phyloP scores from a whole-genome alignment of 1,284 basidiomycete species.

The Cutaneotrichosporon cutaneum region DNA sequence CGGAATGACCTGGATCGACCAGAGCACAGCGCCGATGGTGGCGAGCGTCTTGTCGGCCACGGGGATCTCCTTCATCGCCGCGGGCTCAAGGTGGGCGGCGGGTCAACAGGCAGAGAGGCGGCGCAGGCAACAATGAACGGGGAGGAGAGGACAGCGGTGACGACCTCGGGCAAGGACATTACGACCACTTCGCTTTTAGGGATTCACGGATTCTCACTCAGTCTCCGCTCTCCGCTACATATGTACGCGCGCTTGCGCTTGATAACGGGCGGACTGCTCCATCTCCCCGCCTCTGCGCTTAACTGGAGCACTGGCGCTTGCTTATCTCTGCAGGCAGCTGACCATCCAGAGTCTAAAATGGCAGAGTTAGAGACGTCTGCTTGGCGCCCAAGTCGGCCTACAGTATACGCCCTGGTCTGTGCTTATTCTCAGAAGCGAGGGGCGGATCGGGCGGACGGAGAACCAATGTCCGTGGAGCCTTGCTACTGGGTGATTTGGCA shows the following conservation, averaged over 20 bases:
- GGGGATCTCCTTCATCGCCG: conserved; percentile 15
- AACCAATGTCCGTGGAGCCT: too few species aligned
- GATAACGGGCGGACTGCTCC: neutral
- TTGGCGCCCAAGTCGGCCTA: too few species aligned
- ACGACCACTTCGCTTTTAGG: too few species aligned
- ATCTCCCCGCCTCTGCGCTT: neutral
- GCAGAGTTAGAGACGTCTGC: too few species aligned
- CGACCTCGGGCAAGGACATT: neutral
- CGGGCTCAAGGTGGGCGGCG: too few species aligned
- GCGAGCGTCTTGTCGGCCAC: conserved; percentile 63
- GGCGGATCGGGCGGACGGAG: too few species aligned
- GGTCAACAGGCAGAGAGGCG: neutral
- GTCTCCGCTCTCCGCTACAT: neutral
- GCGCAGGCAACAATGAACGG: neutral
- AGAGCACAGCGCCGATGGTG: conserved; percentile 58
- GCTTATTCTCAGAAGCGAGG: too few species aligned
- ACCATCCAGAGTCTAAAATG: too few species aligned
- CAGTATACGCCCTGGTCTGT: too few species aligned
- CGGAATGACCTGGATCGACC: conserved; percentile 60
- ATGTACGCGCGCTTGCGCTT: neutral
- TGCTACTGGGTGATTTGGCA: too few species aligned
- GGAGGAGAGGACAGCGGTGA: neutral
- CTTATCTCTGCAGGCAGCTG: too few species aligned
- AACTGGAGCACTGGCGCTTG: too few species aligned
- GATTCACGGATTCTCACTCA: neutral